Conservation (phyloP, 495 filamentous ascomycete genomes). For the Bryoglossum gracile region DNA sequence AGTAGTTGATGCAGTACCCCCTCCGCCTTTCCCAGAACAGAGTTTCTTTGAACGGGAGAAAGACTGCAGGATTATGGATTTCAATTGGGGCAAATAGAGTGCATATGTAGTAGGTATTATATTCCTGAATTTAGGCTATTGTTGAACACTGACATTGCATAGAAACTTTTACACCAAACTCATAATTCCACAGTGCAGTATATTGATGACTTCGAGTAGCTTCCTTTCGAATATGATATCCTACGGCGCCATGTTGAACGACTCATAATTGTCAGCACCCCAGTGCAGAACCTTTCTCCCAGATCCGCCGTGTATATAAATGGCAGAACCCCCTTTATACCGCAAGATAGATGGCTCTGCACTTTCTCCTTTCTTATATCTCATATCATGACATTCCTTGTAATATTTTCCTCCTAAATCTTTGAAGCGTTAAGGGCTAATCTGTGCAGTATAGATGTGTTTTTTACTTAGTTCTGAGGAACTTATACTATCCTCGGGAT, state of each 20-base stretch:
- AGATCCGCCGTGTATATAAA: constrained; percentile 34
- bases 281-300: constrained; percentile 36
- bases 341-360: constrained; percentile 23
- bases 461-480: constrained; percentile 32
- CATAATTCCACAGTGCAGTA: constrained; percentile 37
- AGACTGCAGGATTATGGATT: constrained; percentile 16
- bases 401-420: constrained; percentile 20
- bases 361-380: constrained; percentile 32
- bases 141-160: constrained; percentile 7
- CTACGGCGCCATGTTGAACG: constrained; percentile 34
- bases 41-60: constrained; percentile 17
- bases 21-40: constrained; percentile 19
- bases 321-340: constrained; percentile 31
- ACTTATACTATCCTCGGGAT: constrained; percentile 29
- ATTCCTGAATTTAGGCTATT: not conserved
- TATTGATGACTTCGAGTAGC: constrained; percentile 35
- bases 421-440: constrained; percentile 5
- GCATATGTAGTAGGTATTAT: constrained; percentile 32
- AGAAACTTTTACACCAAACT: constrained; percentile 34
- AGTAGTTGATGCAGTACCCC: constrained; percentile 28
- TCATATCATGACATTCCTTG: constrained; percentile 33
- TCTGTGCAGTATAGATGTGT: constrained; percentile 24
- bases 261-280: constrained; percentile 36
- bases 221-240: constrained; percentile 31
- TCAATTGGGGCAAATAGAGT: constrained; percentile 33